Base-by-base conservation (phyloP, 352 stramenopile genomes). In the Thalassiosira pacifica region DNA sequence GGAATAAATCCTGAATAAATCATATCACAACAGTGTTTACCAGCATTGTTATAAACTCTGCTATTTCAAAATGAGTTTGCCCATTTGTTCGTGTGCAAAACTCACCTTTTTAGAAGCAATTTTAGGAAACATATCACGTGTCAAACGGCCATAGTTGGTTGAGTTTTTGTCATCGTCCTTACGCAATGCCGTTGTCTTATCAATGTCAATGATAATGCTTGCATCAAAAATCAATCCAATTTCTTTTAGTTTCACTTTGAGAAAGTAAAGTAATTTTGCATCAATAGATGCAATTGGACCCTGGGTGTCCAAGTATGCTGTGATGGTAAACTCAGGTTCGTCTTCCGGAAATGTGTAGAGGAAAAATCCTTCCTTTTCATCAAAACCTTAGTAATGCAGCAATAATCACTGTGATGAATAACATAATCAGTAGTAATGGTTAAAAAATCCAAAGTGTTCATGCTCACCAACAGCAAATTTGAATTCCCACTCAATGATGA, bases 171-270 rank as follows among this genome's bases (percentile, higher is more conserved):
- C 55, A 22, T 4, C 2, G 2, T 65, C 4, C 2, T 40, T 10
- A 31, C 82, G 69, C 3, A 85, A 37, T 32, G 52, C 82, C 65
- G 24, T 8, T 45, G 26, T 55, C 63, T 88, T 88, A 32, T 85
- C 40, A n/a, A 88, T 66, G 45, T 88, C 65, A 72, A 88, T 59
- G 66, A 80, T 82, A 16, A 88, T 72, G 19, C 82, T 76, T 27
- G 71, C 82, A 18, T 67, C 82, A 52, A 88, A 60, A 0, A 55
- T 42, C 40, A 80, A 59, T 3, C 78, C 42, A 24, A 60, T 68
- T 52, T 84, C 42, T 11, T 32, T 34, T 1, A 85, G 48, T 42
- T 16, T n/a, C n/a, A 73, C 32, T 29, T 82, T 55, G 34, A 88
- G 53, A 70, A 88, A 84, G 29, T 84, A 83, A 3, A 88, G 48